phyloP scores from a whole-genome alignment of 768 basidiomycete genomes.

The Rhizopogon roseolus region DNA sequence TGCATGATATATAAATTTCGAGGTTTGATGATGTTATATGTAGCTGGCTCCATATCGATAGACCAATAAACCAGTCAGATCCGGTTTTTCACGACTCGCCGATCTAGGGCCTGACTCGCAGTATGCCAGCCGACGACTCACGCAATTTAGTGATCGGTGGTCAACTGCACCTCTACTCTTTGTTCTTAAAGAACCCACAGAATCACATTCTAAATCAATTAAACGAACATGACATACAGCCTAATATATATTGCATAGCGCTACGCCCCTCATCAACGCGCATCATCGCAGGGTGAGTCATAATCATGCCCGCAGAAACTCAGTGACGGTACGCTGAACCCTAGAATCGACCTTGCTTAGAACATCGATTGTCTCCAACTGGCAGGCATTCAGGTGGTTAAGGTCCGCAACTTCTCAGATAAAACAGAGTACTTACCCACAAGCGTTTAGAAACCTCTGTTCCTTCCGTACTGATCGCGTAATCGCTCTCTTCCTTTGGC shows the following conservation, averaged over 20 bases:
- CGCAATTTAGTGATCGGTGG: too few relatives aligned
- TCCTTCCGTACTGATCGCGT: conserved; percentile 25
- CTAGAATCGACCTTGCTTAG: conserved; percentile 13
- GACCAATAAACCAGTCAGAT: too few relatives aligned
- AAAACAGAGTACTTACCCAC: conserved; percentile 25
- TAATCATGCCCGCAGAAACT: not conserved
- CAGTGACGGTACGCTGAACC: conserved; percentile 9
- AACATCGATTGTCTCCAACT: conserved; percentile 13
- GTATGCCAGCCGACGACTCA: too few relatives aligned
- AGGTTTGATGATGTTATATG: too few relatives aligned
- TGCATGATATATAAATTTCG: too few relatives aligned
- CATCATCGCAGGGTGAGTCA: not conserved
- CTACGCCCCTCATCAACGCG: not conserved
- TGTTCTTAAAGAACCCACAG: not conserved
- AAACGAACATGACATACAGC: not conserved
- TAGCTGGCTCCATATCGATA: too few relatives aligned
- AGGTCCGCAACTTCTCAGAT: not conserved
- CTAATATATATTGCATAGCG: not conserved
- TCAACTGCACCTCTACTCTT: not conserved
- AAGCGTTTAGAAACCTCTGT: conserved; percentile 21
- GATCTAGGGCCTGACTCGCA: too few relatives aligned
- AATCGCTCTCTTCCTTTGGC: conserved; percentile 28
- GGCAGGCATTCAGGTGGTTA: not conserved
- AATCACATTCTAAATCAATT: not conserved
- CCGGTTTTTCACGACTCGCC: too few relatives aligned